Percentiles rank a stretch among this genome's conserved stretches.
Evolutionary conservation across 1,284 basidiomycete genomes (phyloP).

Genomic region (Apiotrichum domesticum): DNA sequence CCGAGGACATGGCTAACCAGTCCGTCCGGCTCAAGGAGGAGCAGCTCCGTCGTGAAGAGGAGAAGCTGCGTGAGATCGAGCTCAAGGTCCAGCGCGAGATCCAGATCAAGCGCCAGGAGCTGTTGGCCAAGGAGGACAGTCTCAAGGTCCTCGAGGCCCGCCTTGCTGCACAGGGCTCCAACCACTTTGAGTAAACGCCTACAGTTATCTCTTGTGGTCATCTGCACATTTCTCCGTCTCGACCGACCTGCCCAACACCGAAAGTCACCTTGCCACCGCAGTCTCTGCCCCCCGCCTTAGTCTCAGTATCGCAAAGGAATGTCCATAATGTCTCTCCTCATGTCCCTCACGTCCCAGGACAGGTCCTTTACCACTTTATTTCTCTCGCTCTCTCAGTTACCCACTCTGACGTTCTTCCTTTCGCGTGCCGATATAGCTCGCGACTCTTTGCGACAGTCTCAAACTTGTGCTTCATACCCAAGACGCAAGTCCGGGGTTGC

Average conservation of each 20-base stretch:
- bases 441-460: too few relatives aligned
- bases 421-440: too few relatives aligned
- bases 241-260: neutral
- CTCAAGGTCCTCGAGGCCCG: constrained; percentile 48
- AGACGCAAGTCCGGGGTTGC: neutral
- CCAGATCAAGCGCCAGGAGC: constrained; percentile 95
- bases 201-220: constrained; percentile 25
- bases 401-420: too few relatives aligned
- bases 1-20: constrained; percentile 94
- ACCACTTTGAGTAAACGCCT: constrained; percentile 9
- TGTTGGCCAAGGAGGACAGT: constrained; percentile 82
- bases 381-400: neutral
- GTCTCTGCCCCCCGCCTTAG: neutral
- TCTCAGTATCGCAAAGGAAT: constrained; percentile 7
- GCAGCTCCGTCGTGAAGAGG: constrained; percentile 93
- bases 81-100: constrained; percentile 98
- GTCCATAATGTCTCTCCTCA: constrained; percentile 14
- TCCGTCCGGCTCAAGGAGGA: constrained; percentile 97
- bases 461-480: neutral
- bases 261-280: neutral
- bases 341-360: constrained; percentile 2
- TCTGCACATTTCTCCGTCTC: neutral
- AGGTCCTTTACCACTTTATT: neutral
- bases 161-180: constrained; percentile 22
- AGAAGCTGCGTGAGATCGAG: constrained; percentile 98